Conservation (phyloP, 257 asterid species). For the Solanum lignicaule region DNA sequence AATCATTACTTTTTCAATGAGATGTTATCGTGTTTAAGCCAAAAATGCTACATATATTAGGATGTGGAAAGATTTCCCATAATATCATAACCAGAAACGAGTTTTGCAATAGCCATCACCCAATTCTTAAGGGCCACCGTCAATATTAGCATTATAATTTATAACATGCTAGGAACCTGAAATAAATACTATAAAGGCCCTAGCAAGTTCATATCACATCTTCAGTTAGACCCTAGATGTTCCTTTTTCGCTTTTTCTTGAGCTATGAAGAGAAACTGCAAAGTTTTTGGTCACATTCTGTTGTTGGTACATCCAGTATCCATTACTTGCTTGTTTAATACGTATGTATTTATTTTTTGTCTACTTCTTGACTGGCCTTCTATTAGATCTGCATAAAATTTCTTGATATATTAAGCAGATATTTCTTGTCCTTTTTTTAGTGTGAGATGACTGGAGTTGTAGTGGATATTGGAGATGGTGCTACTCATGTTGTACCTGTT, state of each 20-base stretch:
- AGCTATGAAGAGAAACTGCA: neutral
- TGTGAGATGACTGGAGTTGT: slow-evolving; percentile 99
- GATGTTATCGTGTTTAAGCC: neutral
- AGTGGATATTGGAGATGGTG: slow-evolving; percentile 96
- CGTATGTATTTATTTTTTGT: neutral
- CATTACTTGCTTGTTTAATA: neutral
- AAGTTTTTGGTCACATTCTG: neutral
- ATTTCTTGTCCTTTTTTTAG: slow-evolving; percentile 20
- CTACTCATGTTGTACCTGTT: slow-evolving; percentile 95
- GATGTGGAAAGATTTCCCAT: neutral
- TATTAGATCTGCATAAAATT: neutral
- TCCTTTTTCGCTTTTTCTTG: neutral
- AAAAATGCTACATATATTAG: neutral
- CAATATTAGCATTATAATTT: neutral
- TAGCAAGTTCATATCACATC: neutral
- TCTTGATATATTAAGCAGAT: neutral
- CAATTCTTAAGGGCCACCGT: neutral
- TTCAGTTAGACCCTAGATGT: neutral
- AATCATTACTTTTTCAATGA: neutral
- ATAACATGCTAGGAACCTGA: neutral
- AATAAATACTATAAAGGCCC: neutral
- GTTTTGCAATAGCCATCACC: neutral
- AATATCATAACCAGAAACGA: neutral
- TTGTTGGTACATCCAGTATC: neutral
- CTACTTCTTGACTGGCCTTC: neutral